Base-by-base conservation (phyloP, 441 rosid genomes). In the Erysimum cheiri region DNA sequence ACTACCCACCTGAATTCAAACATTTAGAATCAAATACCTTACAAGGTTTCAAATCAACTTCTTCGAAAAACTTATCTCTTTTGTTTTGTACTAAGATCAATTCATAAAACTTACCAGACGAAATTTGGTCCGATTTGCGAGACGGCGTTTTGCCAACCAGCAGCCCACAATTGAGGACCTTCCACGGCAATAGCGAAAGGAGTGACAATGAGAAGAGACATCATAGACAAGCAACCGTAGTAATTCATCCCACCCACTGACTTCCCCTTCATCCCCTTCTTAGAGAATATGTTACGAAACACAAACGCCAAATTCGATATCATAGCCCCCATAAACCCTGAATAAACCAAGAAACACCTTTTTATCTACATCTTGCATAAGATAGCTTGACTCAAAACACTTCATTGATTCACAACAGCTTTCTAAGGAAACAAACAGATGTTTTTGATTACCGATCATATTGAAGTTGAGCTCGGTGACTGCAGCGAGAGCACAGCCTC, bases 311-410 rank as follows among this genome's bases (percentile, higher is more conserved):
- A 74, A 64, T 93, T 93, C 1, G 98, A 93, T 75, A 93, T 91
- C 97, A 91, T 93, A 0, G 97, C 98, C 36, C 98, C 98, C 98
- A 91, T 88, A 63, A 93, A 93, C 71, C 98, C 98, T 93, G 77
- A 32, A 68, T 17, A 19, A 52, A 5, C 32, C 73, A 43, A 79
- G 9, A 54, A 10, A 50, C 78, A 24, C 43, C 29, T 17, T 35
- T 67, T 71, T 40, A 77, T 49, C 54, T 67, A 26, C 69, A 33
- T n/a, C 33, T 44, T 31, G 24, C 63, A 40, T 11, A 8, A 14
- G 0, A 57, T 14, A 28, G 49, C 56, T 8, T 17, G 61, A 32
- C 36, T 41, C 47, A 32, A 2, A 67, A 22, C 41, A 44, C 22
- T 7, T 47, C 8, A 37, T 0, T 31, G 7, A 57, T 58, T 1